Percentiles rank a stretch among this genome's conserved stretches.
phyloP scores from a whole-genome alignment of 164 flowering plant species.

The Cinnamomum chago region DNA sequence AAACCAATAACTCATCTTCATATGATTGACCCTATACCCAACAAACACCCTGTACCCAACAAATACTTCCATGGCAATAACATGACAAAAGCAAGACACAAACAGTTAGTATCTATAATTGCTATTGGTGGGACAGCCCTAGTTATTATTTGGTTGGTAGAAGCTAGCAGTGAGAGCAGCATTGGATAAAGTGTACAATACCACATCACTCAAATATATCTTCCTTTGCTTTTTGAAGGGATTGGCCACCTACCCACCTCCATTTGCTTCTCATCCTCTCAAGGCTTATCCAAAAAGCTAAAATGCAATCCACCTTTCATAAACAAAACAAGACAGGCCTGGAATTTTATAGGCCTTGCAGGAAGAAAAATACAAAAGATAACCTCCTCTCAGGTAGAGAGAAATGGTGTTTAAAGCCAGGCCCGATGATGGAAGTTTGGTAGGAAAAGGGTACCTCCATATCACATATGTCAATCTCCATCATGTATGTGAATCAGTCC shows the following conservation, averaged over 20 bases:
- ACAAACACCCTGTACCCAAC: neutral
- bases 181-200: slow-evolving; percentile 2
- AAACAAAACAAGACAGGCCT: no score
- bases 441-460: no score
- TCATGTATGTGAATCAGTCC: no score
- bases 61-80: neutral
- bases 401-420: no score
- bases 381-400: no score
- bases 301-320: no score
- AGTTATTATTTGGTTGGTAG: slow-evolving; percentile 34
- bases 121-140: slow-evolving; percentile 3
- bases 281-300: slow-evolving; percentile 42
- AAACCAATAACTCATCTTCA: neutral
- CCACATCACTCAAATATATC: neutral
- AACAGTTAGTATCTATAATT: neutral
- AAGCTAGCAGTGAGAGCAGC: slow-evolving; percentile 10
- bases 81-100: neutral
- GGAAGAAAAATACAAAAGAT: no score
- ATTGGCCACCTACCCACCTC: slow-evolving; percentile 49
- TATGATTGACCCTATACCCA: neutral
- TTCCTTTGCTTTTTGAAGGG: slow-evolving; percentile 21
- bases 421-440: no score
- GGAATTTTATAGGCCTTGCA: no score
- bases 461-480: no score
- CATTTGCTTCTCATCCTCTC: slow-evolving; percentile 46